These are phyloP conservation scores for Vickermania ingenoplastis DNA, from an alignment of 208 protist species.

Conservation along the genomic window DNA sequence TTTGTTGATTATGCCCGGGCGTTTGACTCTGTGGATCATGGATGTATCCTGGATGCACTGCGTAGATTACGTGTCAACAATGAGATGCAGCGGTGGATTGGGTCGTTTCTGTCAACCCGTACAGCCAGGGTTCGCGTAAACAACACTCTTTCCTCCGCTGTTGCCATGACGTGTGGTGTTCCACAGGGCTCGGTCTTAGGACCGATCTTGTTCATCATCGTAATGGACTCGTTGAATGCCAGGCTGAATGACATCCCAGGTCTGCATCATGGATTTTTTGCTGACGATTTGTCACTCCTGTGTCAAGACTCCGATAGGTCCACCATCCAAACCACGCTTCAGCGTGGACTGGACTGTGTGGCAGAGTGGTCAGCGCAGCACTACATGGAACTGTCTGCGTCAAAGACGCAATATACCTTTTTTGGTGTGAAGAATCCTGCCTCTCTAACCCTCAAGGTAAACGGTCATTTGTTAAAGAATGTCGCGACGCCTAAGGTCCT, in stretches of 20 bases:
- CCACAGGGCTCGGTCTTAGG: conserved; percentile 23
- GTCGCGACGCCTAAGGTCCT: background rate
- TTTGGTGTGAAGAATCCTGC: background rate
- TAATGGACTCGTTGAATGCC: conserved; percentile 16
- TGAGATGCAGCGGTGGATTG: conserved; percentile 12
- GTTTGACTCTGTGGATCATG: conserved; percentile 28
- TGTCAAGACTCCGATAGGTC: background rate
- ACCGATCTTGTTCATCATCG: conserved; percentile 18
- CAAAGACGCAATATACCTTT: conserved; percentile 1
- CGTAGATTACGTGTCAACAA: background rate
- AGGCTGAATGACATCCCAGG: conserved; percentile 1
- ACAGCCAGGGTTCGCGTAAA: conserved; percentile 7
- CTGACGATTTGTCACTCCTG: conserved; percentile 21
- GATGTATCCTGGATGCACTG: conserved; percentile 12
- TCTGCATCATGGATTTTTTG: conserved; percentile 15
- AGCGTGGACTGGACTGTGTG: background rate
- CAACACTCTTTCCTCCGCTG: conserved; percentile 1
- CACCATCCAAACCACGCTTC: conserved; percentile 3
- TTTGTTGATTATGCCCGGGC: conserved; percentile 23
- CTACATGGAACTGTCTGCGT: background rate
- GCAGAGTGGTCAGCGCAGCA: background rate
- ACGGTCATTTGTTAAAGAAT: background rate
- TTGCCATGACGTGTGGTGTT: conserved; percentile 10
- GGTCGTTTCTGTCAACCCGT: conserved; percentile 6
- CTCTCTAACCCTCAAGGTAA: background rate